A percentile compares a stretch with the other conserved stretches of the same genome.
Conservation (phyloP, 2,329 filamentous ascomycete genomes). For the Colletotrichum zoysiae region DNA sequence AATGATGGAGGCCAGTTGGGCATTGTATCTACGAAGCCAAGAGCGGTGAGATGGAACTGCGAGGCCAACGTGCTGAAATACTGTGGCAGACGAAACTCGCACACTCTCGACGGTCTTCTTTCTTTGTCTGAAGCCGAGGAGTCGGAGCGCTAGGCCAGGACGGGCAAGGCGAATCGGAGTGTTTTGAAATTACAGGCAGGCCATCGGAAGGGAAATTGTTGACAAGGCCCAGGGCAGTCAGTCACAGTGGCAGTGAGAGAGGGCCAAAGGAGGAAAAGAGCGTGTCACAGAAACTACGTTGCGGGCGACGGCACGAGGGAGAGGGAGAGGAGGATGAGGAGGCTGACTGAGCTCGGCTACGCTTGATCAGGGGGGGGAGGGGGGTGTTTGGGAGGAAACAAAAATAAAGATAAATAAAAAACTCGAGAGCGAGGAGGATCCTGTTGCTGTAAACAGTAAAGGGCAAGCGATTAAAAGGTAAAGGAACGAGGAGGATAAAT, state of each 20-base stretch:
- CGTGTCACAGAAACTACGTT: conserved; percentile 36
- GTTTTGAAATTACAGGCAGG: conserved; percentile 33
- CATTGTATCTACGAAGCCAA: conserved; percentile 30
- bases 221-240: conserved; percentile 3
- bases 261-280: conserved; percentile 1
- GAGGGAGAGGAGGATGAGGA: not conserved
- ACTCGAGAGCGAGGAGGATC: not conserved
- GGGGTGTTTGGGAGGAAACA: conserved; percentile 1
- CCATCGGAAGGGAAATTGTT: not conserved
- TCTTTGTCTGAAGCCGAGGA: not conserved
- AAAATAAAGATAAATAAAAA: not conserved
- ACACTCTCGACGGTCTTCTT: not conserved
- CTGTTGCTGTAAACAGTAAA: not conserved
- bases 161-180: conserved; percentile 22
- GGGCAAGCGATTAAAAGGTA: not conserved
- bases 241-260: not conserved
- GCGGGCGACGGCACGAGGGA: conserved; percentile 33
- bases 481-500: conserved; percentile 30
- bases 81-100: conserved; percentile 30
- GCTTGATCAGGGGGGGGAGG: not conserved
- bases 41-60: conserved; percentile 33
- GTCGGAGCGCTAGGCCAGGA: conserved; percentile 25
- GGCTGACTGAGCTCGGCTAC: conserved; percentile 22
- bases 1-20: conserved; percentile 28
- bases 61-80: conserved; percentile 35